Conservation (phyloP, 2,329 filamentous ascomycete genomes). For the Geosmithia morbida region DNA sequence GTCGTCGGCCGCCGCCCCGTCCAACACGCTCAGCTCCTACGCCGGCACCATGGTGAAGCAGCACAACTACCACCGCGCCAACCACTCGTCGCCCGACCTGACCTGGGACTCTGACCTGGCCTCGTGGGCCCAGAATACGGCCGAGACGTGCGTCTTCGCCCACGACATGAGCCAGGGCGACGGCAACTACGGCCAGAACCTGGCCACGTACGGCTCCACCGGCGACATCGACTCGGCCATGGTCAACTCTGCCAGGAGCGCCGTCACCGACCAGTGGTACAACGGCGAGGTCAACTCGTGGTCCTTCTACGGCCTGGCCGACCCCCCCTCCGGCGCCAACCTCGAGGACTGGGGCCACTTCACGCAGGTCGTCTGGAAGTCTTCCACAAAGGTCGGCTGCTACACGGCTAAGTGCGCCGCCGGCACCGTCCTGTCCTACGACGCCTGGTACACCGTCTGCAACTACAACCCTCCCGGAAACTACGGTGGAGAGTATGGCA, state of each 20-base stretch:
- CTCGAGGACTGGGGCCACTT: conserved; percentile 51
- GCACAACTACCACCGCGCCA: conserved; percentile 78
- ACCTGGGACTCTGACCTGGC: conserved; percentile 53
- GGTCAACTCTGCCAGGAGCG: conserved; percentile 45
- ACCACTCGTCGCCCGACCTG: conserved; percentile 57
- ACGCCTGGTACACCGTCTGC: conserved; percentile 70
- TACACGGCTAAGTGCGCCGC: conserved; percentile 58
- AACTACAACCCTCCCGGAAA: conserved; percentile 67
- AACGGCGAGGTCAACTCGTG: conserved; percentile 55
- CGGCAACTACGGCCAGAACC: conserved; percentile 79
- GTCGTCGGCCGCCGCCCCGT: background rate
- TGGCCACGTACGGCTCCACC: conserved; percentile 48
- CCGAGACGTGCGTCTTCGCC: conserved; percentile 52
- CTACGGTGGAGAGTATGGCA: conserved; percentile 31
- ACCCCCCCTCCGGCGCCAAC: conserved; percentile 34
- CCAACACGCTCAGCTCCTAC: conserved; percentile 11
- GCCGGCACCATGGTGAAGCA: conserved; percentile 39
- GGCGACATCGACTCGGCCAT: conserved; percentile 24
- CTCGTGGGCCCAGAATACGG: conserved; percentile 46
- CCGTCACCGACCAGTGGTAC: conserved; percentile 80
- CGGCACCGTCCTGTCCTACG: conserved; percentile 29
- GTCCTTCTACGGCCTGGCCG: conserved; percentile 42
- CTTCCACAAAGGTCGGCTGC: conserved; percentile 21
- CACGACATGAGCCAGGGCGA: conserved; percentile 59
- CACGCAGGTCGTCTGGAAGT: conserved; percentile 27